Percentiles rank a stretch among this genome's conserved stretches.
These are phyloP conservation scores for Colletotrichum euphorbiae DNA, from an alignment of 2,329 filamentous ascomycete genomes.

Conservation along the genomic window DNA sequence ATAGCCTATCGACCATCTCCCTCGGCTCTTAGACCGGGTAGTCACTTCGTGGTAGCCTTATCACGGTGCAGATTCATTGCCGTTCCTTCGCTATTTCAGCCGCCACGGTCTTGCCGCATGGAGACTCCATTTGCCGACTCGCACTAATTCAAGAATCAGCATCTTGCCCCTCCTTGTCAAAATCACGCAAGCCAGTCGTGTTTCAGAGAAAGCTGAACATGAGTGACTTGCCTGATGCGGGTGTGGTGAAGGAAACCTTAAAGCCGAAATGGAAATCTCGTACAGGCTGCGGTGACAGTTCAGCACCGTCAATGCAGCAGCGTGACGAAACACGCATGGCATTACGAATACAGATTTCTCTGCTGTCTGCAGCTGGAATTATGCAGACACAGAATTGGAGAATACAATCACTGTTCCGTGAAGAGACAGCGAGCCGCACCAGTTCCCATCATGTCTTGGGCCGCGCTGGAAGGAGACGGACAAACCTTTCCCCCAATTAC, in stretches of 20 bases:
- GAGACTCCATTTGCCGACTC: neutral
- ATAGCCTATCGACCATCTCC: too few relatives aligned
- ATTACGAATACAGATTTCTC: neutral
- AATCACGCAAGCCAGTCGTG: neutral
- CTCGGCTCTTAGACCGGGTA: too few relatives aligned
- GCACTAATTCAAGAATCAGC: neutral
- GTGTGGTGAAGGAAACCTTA: neutral
- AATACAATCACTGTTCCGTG: neutral
- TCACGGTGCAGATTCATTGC: too few relatives aligned
- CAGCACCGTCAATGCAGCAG: neutral
- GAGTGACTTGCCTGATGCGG: neutral
- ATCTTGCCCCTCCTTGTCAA: neutral
- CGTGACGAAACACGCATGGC: too few relatives aligned
- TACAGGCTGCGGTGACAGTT: slow-evolving; percentile 4
- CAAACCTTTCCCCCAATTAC: neutral
- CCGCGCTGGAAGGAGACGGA: neutral
- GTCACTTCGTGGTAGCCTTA: too few relatives aligned
- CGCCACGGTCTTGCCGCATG: too few relatives aligned
- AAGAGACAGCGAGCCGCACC: neutral
- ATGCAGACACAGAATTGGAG: neutral
- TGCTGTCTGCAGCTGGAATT: neutral
- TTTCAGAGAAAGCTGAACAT: neutral
- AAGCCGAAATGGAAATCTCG: slow-evolving; percentile 4
- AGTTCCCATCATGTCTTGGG: neutral
- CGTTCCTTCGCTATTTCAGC: too few relatives aligned